phyloP scores from a whole-genome alignment of 768 basidiomycete genomes.

The Kwoniella sp. region DNA sequence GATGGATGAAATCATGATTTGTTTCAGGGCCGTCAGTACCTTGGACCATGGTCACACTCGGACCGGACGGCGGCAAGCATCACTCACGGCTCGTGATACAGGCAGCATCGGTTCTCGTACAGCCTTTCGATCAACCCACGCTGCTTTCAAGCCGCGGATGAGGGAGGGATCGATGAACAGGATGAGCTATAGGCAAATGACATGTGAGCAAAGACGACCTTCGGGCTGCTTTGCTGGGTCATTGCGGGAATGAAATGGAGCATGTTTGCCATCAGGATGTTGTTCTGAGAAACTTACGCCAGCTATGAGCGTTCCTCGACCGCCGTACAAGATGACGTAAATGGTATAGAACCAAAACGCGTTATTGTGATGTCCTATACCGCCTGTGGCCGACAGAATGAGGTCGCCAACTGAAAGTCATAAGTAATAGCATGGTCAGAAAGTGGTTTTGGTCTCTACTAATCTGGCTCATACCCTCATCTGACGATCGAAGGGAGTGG shows the following conservation, averaged over 20 bases:
- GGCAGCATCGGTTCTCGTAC: not conserved
- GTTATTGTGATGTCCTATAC: conserved; percentile 6
- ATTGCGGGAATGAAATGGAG: too few relatives aligned
- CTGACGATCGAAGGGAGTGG: too few relatives aligned
- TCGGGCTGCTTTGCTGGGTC: not conserved
- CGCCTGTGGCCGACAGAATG: conserved; percentile 23
- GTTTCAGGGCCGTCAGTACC: too few relatives aligned
- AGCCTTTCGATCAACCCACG: conserved; percentile 7
- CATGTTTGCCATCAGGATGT: too few relatives aligned
- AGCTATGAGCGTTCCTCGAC: conserved; percentile 34
- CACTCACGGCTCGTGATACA: not conserved
- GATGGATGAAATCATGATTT: not conserved
- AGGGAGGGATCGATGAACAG: conserved; percentile 7
- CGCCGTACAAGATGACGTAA: conserved; percentile 36
- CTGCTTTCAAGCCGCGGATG: conserved; percentile 17
- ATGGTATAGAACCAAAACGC: conserved; percentile 29
- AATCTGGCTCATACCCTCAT: too few relatives aligned
- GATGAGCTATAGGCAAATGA: not conserved
- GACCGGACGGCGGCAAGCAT: too few relatives aligned
- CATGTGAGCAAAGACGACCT: not conserved
- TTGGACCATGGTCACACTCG: too few relatives aligned
- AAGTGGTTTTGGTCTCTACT: too few relatives aligned
- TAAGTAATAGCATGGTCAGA: too few relatives aligned
- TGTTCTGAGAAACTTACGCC: too few relatives aligned
- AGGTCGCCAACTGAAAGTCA: conserved; percentile 28